Evolutionary conservation across 208 protist species (phyloP).

Genomic region (Trypanosoma boissoni): DNA sequence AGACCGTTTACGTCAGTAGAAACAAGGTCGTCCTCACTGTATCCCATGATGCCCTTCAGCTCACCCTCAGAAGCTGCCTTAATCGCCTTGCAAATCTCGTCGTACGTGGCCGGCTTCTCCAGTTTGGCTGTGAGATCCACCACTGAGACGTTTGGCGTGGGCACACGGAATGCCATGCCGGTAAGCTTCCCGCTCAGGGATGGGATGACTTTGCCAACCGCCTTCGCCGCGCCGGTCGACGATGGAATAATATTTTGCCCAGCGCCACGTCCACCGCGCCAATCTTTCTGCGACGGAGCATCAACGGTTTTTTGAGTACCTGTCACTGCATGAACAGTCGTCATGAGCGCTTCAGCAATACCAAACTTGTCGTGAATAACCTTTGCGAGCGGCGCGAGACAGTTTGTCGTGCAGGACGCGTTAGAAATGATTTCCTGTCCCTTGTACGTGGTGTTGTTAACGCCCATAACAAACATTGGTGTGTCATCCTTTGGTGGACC

Average conservation of each 20-base stretch:
- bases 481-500: slow-evolving; percentile 95
- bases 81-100: slow-evolving; percentile 35
- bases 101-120: slow-evolving; percentile 34
- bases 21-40: slow-evolving; percentile 96
- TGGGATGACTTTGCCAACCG: slow-evolving; percentile 95
- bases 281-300: slow-evolving; percentile 94
- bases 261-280: slow-evolving; percentile 93
- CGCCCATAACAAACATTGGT: slow-evolving; percentile 98
- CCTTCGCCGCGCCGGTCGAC: slow-evolving; percentile 97
- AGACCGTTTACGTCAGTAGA: slow-evolving; percentile 97
- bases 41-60: slow-evolving; percentile 96
- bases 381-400: slow-evolving; percentile 97
- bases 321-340: slow-evolving; percentile 98
- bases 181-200: slow-evolving; percentile 59
- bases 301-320: slow-evolving; percentile 97
- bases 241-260: slow-evolving; percentile 98
- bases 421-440: slow-evolving; percentile 92
- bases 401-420: slow-evolving; percentile 99
- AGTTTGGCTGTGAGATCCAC: slow-evolving; percentile 43
- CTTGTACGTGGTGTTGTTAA: slow-evolving; percentile 88
- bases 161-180: slow-evolving; percentile 98
- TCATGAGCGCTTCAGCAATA: slow-evolving; percentile 97
- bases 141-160: slow-evolving; percentile 59
- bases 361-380: slow-evolving; percentile 95
- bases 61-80: slow-evolving; percentile 33